Conservation (phyloP, 306 rosid species). For the Calophaca sinica region DNA sequence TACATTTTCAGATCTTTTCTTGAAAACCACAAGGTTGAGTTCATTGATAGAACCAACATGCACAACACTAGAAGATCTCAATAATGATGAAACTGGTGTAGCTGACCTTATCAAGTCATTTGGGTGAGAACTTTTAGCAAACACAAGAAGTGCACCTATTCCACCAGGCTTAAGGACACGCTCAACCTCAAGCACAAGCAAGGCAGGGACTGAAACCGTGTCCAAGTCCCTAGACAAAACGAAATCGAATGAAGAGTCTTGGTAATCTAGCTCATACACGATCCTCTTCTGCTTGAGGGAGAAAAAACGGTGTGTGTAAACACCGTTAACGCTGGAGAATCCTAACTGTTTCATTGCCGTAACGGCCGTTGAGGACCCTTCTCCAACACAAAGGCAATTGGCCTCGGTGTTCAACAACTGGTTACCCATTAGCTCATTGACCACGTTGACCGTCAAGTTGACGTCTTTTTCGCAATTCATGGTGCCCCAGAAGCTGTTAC, state of each 20-base stretch:
- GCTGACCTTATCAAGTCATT: conserved; percentile 77
- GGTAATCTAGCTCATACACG: conserved; percentile 58
- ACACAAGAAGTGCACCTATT: conserved; percentile 77
- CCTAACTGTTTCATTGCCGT: conserved; percentile 74
- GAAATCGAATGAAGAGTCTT: conserved; percentile 75
- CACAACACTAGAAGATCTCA: conserved; percentile 76
- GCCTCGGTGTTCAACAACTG: conserved; percentile 57
- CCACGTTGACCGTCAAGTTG: conserved; percentile 69
- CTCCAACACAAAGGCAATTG: conserved; percentile 80
- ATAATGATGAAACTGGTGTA: conserved; percentile 75
- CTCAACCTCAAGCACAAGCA: conserved; percentile 84
- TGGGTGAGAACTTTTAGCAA: conserved; percentile 47
- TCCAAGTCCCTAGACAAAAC: conserved; percentile 76
- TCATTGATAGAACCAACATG: conserved; percentile 64
- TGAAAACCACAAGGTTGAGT: conserved; percentile 75
- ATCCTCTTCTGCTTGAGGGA: conserved; percentile 63
- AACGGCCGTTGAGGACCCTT: conserved; percentile 64
- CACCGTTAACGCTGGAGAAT: conserved; percentile 60
- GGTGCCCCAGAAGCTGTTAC: conserved; percentile 60
- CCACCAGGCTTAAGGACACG: conserved; percentile 93
- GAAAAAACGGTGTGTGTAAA: conserved; percentile 61
- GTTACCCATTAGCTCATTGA: conserved; percentile 63
- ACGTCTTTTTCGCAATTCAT: conserved; percentile 51
- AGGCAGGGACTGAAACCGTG: conserved; percentile 73
- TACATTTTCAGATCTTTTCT: conserved; percentile 58